Percentiles rank a stretch among this genome's conserved stretches.
phyloP scores from a whole-genome alignment of 257 asterid genomes.

The Petrea volubilis region DNA sequence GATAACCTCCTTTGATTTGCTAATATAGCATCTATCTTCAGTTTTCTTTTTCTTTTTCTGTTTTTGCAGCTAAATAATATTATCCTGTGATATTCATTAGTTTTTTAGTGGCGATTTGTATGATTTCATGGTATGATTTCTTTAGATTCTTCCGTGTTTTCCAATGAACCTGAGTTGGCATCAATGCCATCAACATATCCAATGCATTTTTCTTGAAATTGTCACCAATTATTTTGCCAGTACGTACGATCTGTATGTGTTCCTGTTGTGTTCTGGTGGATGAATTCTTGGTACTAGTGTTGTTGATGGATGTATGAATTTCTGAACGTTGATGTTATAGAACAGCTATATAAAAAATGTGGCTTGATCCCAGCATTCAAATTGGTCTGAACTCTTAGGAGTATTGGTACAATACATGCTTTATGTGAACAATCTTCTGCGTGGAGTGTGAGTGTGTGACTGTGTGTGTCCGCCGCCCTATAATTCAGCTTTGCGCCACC shows the following conservation, averaged over 20 bases:
- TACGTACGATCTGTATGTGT: not conserved
- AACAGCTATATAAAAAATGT: too few relatives aligned
- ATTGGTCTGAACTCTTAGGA: too few relatives aligned
- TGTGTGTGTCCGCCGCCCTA: conserved; percentile 46
- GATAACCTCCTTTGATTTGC: not conserved
- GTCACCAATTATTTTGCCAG: not conserved
- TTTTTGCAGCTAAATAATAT: not conserved
- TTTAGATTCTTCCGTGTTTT: not conserved
- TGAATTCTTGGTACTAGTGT: not conserved
- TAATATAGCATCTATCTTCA: too few relatives aligned
- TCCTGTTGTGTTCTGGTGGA: not conserved
- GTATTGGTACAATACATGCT: too few relatives aligned
- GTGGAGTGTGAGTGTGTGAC: too few relatives aligned
- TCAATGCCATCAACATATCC: too few relatives aligned
- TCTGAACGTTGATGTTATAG: too few relatives aligned
- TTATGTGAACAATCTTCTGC: too few relatives aligned
- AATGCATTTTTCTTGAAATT: too few relatives aligned
- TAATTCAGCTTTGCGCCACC: conserved; percentile 33
- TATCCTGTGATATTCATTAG: not conserved
- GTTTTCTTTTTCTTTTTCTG: not conserved
- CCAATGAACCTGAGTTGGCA: not conserved
- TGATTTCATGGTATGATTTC: not conserved
- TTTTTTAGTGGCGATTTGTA: not conserved
- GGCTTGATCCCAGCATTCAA: too few relatives aligned
- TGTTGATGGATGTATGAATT: not conserved